Evolutionary conservation across 208 protist genomes (phyloP), one percentile per base, ranked within the genome.

Genomic region (Crithidia bombi): DNA sequence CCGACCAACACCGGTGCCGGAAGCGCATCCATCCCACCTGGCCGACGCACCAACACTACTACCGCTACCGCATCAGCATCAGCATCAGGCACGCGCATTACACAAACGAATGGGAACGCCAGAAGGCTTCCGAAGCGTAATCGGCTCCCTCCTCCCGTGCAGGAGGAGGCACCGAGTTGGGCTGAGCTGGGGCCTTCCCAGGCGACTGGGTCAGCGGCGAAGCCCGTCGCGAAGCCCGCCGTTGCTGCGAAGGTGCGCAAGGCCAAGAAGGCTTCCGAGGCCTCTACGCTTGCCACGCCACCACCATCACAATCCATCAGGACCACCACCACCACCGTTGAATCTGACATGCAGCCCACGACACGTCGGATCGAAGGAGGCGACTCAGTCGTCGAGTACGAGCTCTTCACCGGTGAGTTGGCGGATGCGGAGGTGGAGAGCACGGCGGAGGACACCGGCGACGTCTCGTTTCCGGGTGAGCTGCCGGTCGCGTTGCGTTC

Each of bases 341-440:
- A 0, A 25, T 39, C 19, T 17, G 28, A 23, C 19, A 30, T 28
- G 21, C 21, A 6, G 15, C 19, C 44, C 0, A 44, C 23, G 25
- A 30, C 52, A 2, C 30, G 25, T n/a, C 21, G 11, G 12, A 55
- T 11, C 7, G 44, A 57, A 3, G 28, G 26, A 7, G 28, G 3
- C 3, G 61, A 75, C 33, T 69, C 70, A 10, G 44, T 75, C 6
- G 52, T 75, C 6, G 63, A 75, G 70, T 68, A 69, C 70, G 41
- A 55, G n/a, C 54, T 69, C n/a, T 65, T 33, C 39, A 38, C 41
- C 2, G 54, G 36, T 2, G 62, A 64, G 28, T 11, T 58, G 30
- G 35, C 21, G 21, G 62, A 61, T 25, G 23, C 12, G 0, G 63
- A 62, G 61, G 61, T 9, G 52, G 52, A 47, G 33, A 54, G 56